Base-by-base conservation (phyloP, 2,329 filamentous ascomycete genomes). In the Trichoderma gracile region DNA sequence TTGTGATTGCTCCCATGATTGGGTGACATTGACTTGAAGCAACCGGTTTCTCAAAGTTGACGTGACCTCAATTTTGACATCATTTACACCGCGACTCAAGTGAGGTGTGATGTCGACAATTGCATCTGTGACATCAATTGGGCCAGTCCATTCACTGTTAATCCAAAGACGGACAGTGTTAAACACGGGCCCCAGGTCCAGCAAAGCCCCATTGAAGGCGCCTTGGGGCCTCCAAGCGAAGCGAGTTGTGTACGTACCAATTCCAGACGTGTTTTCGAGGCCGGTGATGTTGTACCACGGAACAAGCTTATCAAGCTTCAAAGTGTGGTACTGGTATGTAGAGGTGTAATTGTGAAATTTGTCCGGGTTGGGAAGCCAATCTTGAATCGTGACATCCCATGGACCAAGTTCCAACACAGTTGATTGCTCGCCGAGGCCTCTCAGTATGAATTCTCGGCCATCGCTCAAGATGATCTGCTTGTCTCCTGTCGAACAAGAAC, bases 41-140 rank as follows among this genome's bases (percentile, higher is more conserved):
- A 59, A 15, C 4, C 56, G 9, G 17, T 59, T 59, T 49, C 56
- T 40, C 5, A 59, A 30, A 0, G 56, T 59, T 23, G 56, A 49
- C n/a, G 56, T 49, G n/a, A 59, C 56, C n/a, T 59, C 56, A 9
- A 59, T 49, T 21, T 49, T 49, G 6, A 59, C 30, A 25, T 59
- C 43, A 8, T 59, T 59, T 1, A 49, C 5, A 2, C 56, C 56
- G 5, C 0, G 23, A 12, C 19, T 59, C 25, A 59, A 40, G 19
- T 33, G 49, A 25, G 56, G 56, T n/a, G 56, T 59, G 10, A 59
- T 27, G 5, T 59, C 45, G 17, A 59, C 56, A 25, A 59, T 23
- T 49, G 56, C 56, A 40, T 49, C 56, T 42, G 56, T 59, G 15
- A 59, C 47, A 40, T 59, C 56, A 14, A 59, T 49, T n/a, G 56